Percentiles rank a stretch among this genome's conserved stretches.
These are phyloP conservation scores for Chrysanthemum lavandulifolium DNA, from an alignment of 129 eudicot species.

Conservation along the genomic window DNA sequence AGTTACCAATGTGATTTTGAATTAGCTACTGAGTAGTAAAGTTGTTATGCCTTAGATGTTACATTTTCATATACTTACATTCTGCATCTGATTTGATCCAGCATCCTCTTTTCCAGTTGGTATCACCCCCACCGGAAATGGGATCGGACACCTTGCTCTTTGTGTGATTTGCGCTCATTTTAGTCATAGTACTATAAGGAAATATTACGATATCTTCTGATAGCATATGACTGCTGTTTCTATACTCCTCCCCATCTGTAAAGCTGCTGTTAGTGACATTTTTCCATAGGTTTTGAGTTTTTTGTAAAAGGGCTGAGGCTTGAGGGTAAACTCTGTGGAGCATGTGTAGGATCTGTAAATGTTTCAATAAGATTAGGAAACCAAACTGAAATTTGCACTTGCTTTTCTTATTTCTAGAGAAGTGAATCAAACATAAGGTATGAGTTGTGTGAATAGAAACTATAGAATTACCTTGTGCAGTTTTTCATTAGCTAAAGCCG, in stretches of 20 bases:
- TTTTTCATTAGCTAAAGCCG: constrained; percentile 48
- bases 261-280: constrained; percentile 25
- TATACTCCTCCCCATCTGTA: constrained; percentile 4
- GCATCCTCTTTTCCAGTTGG: constrained; percentile 45
- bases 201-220: constrained; percentile 36
- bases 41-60: not conserved
- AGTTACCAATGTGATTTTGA: too few species aligned
- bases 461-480: constrained; percentile 47
- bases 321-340: constrained; percentile 11
- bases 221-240: constrained; percentile 31
- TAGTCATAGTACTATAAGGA: constrained; percentile 32
- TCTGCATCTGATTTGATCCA: constrained; percentile 88
- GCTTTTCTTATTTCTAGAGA: not conserved
- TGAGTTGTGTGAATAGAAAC: not conserved
- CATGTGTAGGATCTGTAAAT: constrained; percentile 21
- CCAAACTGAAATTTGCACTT: not conserved
- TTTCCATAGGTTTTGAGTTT: constrained; percentile 19
- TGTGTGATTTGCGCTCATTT: constrained; percentile 22
- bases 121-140: constrained; percentile 29
- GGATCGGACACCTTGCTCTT: constrained; percentile 37
- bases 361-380: not conserved
- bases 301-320: constrained; percentile 17
- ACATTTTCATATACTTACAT: constrained; percentile 46
- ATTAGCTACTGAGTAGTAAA: not conserved
- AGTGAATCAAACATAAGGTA: not conserved